Conservation (phyloP, 1,139 yeast genomes). For the Geotrichum fermentans region DNA sequence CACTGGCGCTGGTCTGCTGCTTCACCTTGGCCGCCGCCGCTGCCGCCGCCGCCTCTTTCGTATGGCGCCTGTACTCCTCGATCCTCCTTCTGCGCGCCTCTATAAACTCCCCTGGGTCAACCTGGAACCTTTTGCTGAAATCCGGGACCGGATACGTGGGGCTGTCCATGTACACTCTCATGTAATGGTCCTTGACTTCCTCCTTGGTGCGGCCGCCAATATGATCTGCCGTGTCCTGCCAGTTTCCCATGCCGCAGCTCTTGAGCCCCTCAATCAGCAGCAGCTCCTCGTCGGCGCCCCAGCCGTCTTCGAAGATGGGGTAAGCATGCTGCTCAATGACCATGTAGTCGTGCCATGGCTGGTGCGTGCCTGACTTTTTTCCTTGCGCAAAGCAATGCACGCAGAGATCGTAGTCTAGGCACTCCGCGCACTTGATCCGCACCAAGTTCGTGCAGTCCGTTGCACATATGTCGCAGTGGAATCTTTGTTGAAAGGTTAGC, state of each 20-base stretch:
- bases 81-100: slow-evolving; percentile 64
- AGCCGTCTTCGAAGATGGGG: slow-evolving; percentile 81
- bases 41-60: slow-evolving; percentile 45
- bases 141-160: slow-evolving; percentile 80
- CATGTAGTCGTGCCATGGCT: slow-evolving; percentile 90
- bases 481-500: slow-evolving; percentile 56
- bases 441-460: slow-evolving; percentile 91
- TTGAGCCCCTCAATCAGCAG: slow-evolving; percentile 78
- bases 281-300: slow-evolving; percentile 99
- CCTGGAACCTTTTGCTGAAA: slow-evolving; percentile 62
- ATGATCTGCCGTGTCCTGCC: slow-evolving; percentile 96
- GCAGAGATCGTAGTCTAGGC: slow-evolving; percentile 90
- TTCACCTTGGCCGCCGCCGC: slow-evolving; percentile 55
- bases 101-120: slow-evolving; percentile 66
- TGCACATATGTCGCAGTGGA: slow-evolving; percentile 93
- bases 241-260: slow-evolving; percentile 83
- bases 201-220: slow-evolving; percentile 93
- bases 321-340: slow-evolving; percentile 92
- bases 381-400: slow-evolving; percentile 95
- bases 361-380: slow-evolving; percentile 70
- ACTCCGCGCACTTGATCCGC: slow-evolving; percentile 83
- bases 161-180: slow-evolving; percentile 65
- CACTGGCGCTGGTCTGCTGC: slow-evolving; percentile 63
- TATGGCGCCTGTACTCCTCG: slow-evolving; percentile 49
- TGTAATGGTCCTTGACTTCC: slow-evolving; percentile 83